Evolutionary conservation across 2,329 filamentous ascomycete species (phyloP), one percentile per base, ranked within the genome.

Genomic region (Huntiella savannae): DNA sequence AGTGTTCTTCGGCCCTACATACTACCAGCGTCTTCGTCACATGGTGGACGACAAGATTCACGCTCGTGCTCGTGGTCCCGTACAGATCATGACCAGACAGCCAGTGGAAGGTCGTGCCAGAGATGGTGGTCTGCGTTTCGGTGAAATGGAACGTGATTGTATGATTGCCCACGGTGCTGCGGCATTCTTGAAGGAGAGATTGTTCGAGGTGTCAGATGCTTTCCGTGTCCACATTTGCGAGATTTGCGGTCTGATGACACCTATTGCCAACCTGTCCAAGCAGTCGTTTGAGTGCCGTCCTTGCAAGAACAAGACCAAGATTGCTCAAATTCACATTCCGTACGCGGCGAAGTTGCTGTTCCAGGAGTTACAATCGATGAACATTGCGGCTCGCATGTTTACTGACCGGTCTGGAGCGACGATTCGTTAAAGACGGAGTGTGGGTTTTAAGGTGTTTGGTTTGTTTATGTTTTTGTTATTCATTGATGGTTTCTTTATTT

Each of bases 1-100:
- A 62, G 80, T 96, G 47, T 98, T 98, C 75, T 75, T 98, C 49
- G 91, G 91, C 6, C 91, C 91, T 1, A 98, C 91, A 1, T 98
- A 98, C 68, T 98, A 98, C 66, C 91, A 98, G 65, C 86, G 92
- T 63, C 75, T 98, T 50, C 81, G 91, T 53, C 92, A 98, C 66
- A 98, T 98, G 92, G 92, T 98, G 55, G 91, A 98, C 62, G 91
- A 98, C 71, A 98, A 98, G 74, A 98, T 98, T 56, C 91, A 98
- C 66, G 92, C 91, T n/a, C 82, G 92, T 64, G 91, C 92, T 11
- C 81, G 91, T 60, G 91, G 92, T 33, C 91, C 91, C 1, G 83
- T 94, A 16, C 91, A 98, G 65, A 98, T 98, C 58, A 75, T 98
- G 66, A 98, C 91, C 2, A 74, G 92, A 49, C 91, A 98, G 63